Evolutionary conservation across 1,284 basidiomycete species (phyloP).

Genomic region (Ustilago esculenta): DNA sequence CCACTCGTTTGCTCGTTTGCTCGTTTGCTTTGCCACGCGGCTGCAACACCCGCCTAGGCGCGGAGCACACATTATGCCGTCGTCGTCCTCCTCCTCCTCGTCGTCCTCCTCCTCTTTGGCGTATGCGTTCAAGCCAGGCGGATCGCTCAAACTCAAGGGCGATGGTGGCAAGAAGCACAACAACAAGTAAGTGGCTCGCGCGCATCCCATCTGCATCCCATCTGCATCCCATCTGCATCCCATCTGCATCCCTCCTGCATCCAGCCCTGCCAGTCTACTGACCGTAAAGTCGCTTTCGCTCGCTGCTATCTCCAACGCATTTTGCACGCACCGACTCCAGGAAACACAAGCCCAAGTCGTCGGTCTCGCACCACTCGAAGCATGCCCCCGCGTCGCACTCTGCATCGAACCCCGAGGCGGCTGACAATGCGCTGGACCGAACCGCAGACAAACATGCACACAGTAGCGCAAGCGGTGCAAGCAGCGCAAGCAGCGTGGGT

Average conservation of each 20-base stretch:
- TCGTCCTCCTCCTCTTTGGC: constrained; percentile 28
- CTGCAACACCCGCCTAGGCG: no score
- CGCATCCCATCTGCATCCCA: no score
- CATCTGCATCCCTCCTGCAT: no score
- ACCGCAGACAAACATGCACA: no score
- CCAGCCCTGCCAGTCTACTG: no score
- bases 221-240: no score
- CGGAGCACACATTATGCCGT: no score
- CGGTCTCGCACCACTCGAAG: constrained; percentile 22
- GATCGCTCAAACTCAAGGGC: constrained; percentile 64
- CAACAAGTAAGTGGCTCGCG: constrained; percentile 48
- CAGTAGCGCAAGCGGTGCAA: constrained; percentile 72
- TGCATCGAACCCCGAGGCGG: constrained; percentile 11
- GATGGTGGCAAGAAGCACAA: constrained; percentile 46
- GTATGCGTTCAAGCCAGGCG: constrained; percentile 60
- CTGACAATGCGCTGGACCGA: background rate
- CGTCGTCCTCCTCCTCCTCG: constrained; percentile 33
- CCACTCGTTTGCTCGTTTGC: background rate
- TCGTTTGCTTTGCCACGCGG: no score
- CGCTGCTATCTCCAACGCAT: no score
- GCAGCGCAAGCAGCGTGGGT: constrained; percentile 61
- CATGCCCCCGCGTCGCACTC: constrained; percentile 12
- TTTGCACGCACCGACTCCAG: constrained; percentile 16
- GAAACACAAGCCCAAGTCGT: constrained; percentile 57
- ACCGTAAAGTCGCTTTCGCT: no score